Conservation (phyloP, 2,329 filamentous ascomycete species). For the Claviceps spartinae region DNA sequence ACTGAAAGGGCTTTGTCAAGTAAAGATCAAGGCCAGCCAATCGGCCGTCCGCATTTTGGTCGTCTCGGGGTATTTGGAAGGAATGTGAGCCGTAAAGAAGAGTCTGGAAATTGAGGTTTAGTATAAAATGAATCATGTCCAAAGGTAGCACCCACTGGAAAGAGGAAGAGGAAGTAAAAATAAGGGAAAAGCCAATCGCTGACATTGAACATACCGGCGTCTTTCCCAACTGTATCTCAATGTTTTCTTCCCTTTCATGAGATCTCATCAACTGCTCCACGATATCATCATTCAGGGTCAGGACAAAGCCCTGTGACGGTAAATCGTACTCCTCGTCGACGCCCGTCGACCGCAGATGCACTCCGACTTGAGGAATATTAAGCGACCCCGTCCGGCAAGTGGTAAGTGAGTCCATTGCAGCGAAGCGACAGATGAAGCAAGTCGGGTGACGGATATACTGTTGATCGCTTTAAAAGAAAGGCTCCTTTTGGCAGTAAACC, state of each 20-base stretch:
- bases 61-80: constrained; percentile 30
- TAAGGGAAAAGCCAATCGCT: neutral
- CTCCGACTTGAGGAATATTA: constrained; percentile 42
- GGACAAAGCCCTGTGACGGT: constrained; percentile 42
- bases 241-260: constrained; percentile 40
- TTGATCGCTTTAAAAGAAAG: too few species aligned
- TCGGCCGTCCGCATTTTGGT: constrained; percentile 26
- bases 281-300: constrained; percentile 42
- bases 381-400: constrained; percentile 34
- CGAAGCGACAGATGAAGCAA: too few species aligned
- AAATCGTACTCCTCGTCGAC: constrained; percentile 28
- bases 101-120: constrained; percentile 23
- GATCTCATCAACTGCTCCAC: constrained; percentile 51
- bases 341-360: constrained; percentile 38
- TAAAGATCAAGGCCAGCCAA: constrained; percentile 40
- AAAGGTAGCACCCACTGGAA: neutral
- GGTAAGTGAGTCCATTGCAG: neutral
- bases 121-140: neutral
- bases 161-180: neutral
- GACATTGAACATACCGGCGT: constrained; percentile 40
- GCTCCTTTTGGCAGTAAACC: neutral
- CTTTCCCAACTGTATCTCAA: constrained; percentile 44
- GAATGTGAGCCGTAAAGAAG: constrained; percentile 40
- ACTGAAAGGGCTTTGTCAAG: constrained; percentile 36
- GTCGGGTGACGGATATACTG: too few species aligned